Conservation (phyloP, 2,329 filamentous ascomycete genomes). For the Pestalotiopsis sp. region DNA sequence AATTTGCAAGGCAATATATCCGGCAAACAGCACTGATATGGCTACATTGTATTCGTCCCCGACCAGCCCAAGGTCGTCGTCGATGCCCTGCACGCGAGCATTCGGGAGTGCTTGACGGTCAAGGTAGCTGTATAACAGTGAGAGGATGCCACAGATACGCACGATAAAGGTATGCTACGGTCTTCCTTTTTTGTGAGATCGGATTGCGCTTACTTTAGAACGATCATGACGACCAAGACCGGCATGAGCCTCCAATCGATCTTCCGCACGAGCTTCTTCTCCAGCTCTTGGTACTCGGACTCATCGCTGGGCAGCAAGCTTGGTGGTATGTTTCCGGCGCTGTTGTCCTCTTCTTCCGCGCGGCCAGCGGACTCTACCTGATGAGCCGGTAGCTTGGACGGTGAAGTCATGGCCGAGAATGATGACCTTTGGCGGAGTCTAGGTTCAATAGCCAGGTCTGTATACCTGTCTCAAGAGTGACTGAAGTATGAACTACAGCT, state of each 20-base stretch:
- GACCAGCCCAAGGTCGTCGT: constrained; percentile 44
- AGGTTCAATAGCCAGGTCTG: neutral
- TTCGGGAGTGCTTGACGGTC: constrained; percentile 51
- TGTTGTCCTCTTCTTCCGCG: neutral
- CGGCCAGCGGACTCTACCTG: neutral
- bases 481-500: too few species aligned
- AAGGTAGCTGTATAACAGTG: constrained; percentile 36
- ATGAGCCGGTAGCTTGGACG: too few species aligned
- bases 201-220: neutral
- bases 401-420: neutral
- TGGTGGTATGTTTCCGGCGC: neutral
- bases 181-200: neutral
- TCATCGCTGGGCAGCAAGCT: constrained; percentile 1
- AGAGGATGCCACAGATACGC: neutral
- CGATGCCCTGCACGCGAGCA: constrained; percentile 42
- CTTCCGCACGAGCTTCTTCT: constrained; percentile 12
- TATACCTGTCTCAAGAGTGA: too few species aligned
- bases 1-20: constrained; percentile 44
- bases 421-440: neutral
- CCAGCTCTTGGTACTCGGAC: constrained; percentile 4
- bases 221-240: constrained; percentile 10
- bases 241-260: constrained; percentile 13
- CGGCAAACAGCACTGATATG: constrained; percentile 40
- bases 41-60: constrained; percentile 39
- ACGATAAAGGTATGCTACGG: neutral